Conservation (phyloP, 768 basidiomycete species). For the Leucocoprinus birnbaumii region DNA sequence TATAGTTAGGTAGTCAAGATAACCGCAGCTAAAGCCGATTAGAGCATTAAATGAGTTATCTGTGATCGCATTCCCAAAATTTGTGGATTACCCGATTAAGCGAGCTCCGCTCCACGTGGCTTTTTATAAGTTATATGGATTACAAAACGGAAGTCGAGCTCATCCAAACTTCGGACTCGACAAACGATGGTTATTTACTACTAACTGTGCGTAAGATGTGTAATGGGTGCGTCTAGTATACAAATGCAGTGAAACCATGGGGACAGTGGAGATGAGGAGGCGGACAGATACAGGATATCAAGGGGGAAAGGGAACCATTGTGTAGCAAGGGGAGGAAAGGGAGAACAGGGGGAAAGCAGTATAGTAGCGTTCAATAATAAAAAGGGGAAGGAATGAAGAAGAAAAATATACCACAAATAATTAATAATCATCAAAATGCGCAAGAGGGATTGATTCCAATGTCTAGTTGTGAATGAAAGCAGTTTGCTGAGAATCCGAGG, state of each 20-base stretch:
- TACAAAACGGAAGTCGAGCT: too few species aligned
- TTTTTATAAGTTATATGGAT: background rate
- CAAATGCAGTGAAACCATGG: conserved; percentile 25
- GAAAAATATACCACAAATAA: conserved; percentile 12
- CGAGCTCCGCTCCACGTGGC: background rate
- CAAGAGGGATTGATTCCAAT: conserved; percentile 6
- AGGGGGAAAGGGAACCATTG: conserved; percentile 16
- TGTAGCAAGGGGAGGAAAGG: conserved; percentile 13
- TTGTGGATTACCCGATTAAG: conserved; percentile 9
- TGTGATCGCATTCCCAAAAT: conserved; percentile 8
- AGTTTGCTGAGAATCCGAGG: background rate
- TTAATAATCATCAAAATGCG: conserved; percentile 6
- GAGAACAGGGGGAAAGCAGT: conserved; percentile 6
- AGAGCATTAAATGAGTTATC: background rate
- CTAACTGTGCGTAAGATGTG: conserved; percentile 18
- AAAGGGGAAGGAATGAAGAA: background rate
- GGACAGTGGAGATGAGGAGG: conserved; percentile 6
- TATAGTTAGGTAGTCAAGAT: background rate
- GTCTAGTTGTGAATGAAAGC: conserved; percentile 4
- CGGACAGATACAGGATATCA: conserved; percentile 25
- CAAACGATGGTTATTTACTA: background rate
- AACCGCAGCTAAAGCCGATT: background rate
- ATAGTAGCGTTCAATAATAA: conserved; percentile 7
- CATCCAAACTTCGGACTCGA: too few species aligned
- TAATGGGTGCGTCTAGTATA: conserved; percentile 28